These are phyloP conservation scores for Helicosporidium sp. DNA, from an alignment of 139 green algal species.

Conservation along the genomic window DNA sequence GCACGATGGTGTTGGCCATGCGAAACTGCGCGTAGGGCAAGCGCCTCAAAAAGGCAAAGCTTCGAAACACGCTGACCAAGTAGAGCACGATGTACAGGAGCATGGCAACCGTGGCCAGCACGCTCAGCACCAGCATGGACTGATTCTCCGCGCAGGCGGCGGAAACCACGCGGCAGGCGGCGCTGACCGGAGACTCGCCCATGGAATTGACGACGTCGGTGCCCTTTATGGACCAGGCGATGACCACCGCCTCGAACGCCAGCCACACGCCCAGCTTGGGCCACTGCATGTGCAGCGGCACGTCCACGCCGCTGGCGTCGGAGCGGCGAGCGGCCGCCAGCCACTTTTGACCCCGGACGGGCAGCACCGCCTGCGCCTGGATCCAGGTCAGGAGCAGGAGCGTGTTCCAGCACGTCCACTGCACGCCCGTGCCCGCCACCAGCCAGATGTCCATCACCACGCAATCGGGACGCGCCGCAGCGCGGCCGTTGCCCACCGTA, in stretches of 20 bases:
- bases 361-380: no score
- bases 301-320: no score
- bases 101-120: not conserved
- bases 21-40: slow-evolving; percentile 17
- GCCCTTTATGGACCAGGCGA: not conserved
- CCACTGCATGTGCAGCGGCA: not conserved
- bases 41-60: not conserved
- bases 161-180: not conserved
- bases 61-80: not conserved
- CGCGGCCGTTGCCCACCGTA: no score
- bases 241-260: not conserved
- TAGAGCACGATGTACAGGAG: slow-evolving; percentile 2
- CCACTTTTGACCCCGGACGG: no score
- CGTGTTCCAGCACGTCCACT: no score
- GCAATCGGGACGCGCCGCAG: no score
- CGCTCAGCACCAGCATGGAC: not conserved
- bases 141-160: no score
- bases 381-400: no score
- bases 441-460: no score
- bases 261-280: slow-evolving; percentile 1
- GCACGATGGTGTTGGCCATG: slow-evolving; percentile 17
- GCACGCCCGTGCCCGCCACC: no score
- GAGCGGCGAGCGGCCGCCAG: no score
- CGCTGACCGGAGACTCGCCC: not conserved
- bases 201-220: not conserved